phyloP scores from a whole-genome alignment of 2,329 filamentous ascomycete genomes.

The Fusarium sublunatum region DNA sequence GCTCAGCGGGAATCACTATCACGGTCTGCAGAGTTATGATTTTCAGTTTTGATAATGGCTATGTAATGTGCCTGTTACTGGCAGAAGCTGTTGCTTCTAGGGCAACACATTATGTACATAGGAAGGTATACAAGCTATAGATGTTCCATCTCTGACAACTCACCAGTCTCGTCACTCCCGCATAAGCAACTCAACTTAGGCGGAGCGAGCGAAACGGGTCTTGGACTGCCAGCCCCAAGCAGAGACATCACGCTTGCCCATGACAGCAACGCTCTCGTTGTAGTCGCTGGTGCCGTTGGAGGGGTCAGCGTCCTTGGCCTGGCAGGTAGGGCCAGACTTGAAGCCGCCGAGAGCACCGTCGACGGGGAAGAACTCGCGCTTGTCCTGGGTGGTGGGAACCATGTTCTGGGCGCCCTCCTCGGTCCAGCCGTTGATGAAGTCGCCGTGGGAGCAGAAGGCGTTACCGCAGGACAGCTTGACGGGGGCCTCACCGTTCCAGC shows the following conservation, averaged over 20 bases:
- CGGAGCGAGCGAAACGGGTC: slow-evolving; percentile 24
- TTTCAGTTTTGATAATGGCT: too few species aligned
- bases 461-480: slow-evolving; percentile 56
- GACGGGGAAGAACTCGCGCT: slow-evolving; percentile 51
- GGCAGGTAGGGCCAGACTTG: slow-evolving; percentile 39
- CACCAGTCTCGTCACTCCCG: too few species aligned
- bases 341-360: slow-evolving; percentile 36
- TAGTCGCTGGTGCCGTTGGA: slow-evolving; percentile 55
- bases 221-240: slow-evolving; percentile 35
- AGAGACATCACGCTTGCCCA: slow-evolving; percentile 39
- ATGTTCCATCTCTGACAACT: too few species aligned
- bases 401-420: slow-evolving; percentile 51
- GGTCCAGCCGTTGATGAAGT: slow-evolving; percentile 61
- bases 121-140: too few species aligned
- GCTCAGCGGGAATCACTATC: too few species aligned
- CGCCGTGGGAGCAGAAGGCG: slow-evolving; percentile 58
- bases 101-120: too few species aligned
- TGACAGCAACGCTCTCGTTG: slow-evolving; percentile 34
- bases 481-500: slow-evolving; percentile 58
- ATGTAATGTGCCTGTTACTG: too few species aligned
- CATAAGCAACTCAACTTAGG: neutral
- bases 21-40: too few species aligned
- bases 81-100: too few species aligned
- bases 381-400: slow-evolving; percentile 51
- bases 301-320: slow-evolving; percentile 55